Conservation (phyloP, 306 rosid genomes). For the Luffa aegyptiaca region DNA sequence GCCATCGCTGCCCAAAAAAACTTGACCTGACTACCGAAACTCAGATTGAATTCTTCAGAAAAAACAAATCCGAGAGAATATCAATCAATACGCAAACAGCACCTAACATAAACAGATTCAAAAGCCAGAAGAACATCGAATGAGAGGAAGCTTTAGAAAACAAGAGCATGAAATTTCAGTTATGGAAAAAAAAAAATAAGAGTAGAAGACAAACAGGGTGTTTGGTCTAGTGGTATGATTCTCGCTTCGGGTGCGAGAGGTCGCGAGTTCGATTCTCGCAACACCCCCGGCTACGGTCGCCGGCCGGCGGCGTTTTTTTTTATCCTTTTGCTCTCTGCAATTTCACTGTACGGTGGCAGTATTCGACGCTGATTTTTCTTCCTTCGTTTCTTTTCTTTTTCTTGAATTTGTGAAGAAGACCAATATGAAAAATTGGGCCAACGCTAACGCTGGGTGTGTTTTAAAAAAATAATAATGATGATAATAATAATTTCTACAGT, state of each 20-base stretch:
- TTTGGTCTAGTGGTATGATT: slow-evolving; percentile 81
- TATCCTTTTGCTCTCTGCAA: background rate
- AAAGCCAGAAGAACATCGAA: background rate
- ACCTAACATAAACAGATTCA: background rate
- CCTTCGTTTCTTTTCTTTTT: background rate
- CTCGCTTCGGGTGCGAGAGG: slow-evolving; percentile 67
- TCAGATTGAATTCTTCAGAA: background rate
- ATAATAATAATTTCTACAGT: too few species aligned
- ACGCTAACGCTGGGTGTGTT: too few species aligned
- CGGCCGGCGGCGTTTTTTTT: background rate
- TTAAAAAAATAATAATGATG: too few species aligned
- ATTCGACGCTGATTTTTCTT: background rate
- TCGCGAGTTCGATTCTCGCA: slow-evolving; percentile 64
- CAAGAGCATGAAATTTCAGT: background rate
- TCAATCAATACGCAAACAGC: background rate
- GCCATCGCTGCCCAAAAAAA: slow-evolving; percentile 32
- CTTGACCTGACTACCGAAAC: background rate
- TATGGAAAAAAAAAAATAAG: too few species aligned
- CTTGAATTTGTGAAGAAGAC: background rate
- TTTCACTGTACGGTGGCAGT: background rate
- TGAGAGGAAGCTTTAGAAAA: background rate
- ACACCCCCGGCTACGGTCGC: slow-evolving; percentile 22
- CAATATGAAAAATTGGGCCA: too few species aligned
- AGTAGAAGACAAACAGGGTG: slow-evolving; percentile 9
- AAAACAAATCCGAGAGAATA: background rate